Conservation (phyloP, 805 yeast species). For the Scheffersomyces amazonensis region DNA sequence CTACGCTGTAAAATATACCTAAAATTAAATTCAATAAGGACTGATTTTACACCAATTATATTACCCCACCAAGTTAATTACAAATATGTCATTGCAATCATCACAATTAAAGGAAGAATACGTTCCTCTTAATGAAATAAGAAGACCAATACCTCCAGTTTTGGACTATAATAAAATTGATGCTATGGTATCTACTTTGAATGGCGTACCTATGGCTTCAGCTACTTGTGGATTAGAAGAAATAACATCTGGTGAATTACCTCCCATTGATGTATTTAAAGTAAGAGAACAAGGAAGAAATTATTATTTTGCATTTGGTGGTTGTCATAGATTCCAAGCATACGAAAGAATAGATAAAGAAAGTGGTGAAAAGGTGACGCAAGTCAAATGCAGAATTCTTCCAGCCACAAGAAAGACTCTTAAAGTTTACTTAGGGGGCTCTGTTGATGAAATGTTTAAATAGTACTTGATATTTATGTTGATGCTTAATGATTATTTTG, state of each 20-base stretch:
- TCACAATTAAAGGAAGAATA: constrained; percentile 50
- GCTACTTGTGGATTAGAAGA: constrained; percentile 54
- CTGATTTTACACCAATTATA: no score
- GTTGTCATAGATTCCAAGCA: constrained; percentile 88
- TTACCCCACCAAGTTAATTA: background rate
- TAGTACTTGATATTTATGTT: background rate
- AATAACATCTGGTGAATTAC: constrained; percentile 61
- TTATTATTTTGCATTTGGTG: constrained; percentile 82
- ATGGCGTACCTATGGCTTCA: constrained; percentile 63
- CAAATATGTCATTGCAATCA: constrained; percentile 67
- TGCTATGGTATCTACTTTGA: constrained; percentile 71
- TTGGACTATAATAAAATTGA: constrained; percentile 71
- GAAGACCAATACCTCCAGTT: constrained; percentile 84
- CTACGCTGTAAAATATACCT: no score
- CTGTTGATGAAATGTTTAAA: constrained; percentile 52
- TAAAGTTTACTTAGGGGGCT: constrained; percentile 66
- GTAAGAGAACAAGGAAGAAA: constrained; percentile 61
- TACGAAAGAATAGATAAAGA: constrained; percentile 56
- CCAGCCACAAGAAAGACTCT: constrained; percentile 75
- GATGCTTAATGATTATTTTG: no score
- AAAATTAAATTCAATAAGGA: no score
- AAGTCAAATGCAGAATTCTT: constrained; percentile 67
- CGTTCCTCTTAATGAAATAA: constrained; percentile 65
- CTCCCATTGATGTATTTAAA: constrained; percentile 76
- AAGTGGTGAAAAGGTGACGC: constrained; percentile 18